phyloP scores from a whole-genome alignment of 345 rosid genomes.

The Euphorbia lathyris region DNA sequence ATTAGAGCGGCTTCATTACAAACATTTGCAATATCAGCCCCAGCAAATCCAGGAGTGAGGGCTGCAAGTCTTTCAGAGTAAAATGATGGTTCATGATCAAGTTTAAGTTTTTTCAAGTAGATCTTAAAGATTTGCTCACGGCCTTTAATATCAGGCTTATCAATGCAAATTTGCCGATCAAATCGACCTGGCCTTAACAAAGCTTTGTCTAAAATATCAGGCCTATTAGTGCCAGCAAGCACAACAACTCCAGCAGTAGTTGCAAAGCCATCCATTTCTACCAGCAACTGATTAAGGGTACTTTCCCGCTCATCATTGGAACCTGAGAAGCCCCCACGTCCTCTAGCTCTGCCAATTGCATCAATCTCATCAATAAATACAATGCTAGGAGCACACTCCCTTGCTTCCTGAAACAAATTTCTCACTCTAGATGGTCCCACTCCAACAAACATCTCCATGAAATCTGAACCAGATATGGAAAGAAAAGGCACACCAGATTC shows the following conservation, averaged over 20 bases:
- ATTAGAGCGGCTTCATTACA: conserved; percentile 98
- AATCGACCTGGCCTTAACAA: conserved; percentile 85
- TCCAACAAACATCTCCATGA: conserved; percentile 60
- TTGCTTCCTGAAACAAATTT: conserved; percentile 40
- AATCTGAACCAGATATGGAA: conserved; percentile 93
- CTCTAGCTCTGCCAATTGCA: conserved; percentile 95
- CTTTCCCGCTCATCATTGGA: conserved; percentile 93
- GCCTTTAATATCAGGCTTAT: conserved; percentile 91
- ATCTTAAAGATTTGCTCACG: conserved; percentile 84
- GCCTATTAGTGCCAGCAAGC: conserved; percentile 95
- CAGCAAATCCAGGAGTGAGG: conserved; percentile 95
- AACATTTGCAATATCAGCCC: conserved; percentile 95
- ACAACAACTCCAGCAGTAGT: conserved; percentile 94
- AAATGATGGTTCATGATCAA: conserved; percentile 69
- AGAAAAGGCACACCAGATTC: conserved; percentile 78
- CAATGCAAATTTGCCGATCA: conserved; percentile 84
- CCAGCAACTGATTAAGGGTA: conserved; percentile 83
- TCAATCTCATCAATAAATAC: conserved; percentile 48
- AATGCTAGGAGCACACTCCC: conserved; percentile 42
- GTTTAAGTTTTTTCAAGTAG: conserved; percentile 77
- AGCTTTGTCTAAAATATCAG: conserved; percentile 92
- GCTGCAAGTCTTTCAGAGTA: conserved; percentile 91
- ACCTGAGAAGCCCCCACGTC: conserved; percentile 40
- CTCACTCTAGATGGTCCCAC: conserved; percentile 46
- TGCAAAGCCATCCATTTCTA: conserved; percentile 98